Evolutionary conservation across 2,329 filamentous ascomycete genomes (phyloP), one percentile per base, ranked within the genome.

Genomic region (Fusarium neocosmosporiellum): DNA sequence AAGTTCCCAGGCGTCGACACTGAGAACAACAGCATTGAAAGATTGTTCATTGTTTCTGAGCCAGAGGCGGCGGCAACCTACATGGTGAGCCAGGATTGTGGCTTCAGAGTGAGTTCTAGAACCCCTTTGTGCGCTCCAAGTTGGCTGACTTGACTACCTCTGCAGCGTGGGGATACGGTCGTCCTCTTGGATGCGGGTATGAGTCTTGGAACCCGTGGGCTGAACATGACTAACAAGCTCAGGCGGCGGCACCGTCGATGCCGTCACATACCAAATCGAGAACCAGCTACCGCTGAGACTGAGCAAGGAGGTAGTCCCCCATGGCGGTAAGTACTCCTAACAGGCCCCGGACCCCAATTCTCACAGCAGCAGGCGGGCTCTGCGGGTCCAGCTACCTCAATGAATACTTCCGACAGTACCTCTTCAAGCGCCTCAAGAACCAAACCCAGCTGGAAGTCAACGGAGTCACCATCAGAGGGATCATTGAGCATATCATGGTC

Each of bases 331-430:
- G 41, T n/a, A 37, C 18, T 11, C 43, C 16, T 20, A 13, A 4
- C 27, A 31, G 24, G 24, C 5, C 24, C 16, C 13, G 18, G 18
- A 20, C 8, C 13, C 4, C 5, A 59, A 20, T 4, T 24, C 58
- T 67, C 6, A 69, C 27, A 29, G 3, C 5, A 27, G 1, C 4
- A 65, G 65, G 59, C 3, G 39, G 22, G 2, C 13, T 46, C n/a
- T 60, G 34, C 8, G 67, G 67, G 2, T 70, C 67, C 10, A 54
- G 59, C 8, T 63, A 58, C n/a, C 16, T 70, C 5, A 69, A 70
- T 2, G 20, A 59, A 3, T 41, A 7, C 2, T n/a, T 61, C 14
- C n/a, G 13, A 4, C 4, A 24, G 2, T 14, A 46, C 1, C n/a
- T 70, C 0, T 0, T 4, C 7, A 7, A 14, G 5, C 11, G 27